Evolutionary conservation across 225 moss, liverwort and hornwort genomes (phyloP).

Genomic region (Sphagnum tenellum): DNA sequence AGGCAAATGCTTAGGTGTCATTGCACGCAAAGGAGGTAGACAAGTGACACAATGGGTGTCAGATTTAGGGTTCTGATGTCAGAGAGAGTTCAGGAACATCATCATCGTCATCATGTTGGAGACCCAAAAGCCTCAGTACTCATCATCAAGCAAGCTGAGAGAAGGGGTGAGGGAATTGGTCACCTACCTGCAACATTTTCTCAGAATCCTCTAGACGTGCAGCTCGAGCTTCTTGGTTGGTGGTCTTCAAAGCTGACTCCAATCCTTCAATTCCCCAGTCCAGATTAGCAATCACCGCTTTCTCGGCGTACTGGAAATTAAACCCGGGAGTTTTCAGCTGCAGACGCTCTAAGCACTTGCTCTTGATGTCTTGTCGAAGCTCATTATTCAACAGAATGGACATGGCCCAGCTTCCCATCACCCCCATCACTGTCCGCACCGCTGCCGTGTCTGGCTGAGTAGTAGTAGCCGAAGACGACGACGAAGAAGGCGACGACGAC

Average conservation of each 20-base stretch:
- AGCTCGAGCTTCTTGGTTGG: slow-evolving; percentile 24
- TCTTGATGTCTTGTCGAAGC: slow-evolving; percentile 1
- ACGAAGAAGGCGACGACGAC: no score
- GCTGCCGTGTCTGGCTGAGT: not conserved
- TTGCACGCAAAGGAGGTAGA: not conserved
- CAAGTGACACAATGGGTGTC: not conserved
- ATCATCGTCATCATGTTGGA: no score
- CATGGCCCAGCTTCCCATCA: slow-evolving; percentile 1
- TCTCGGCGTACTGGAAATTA: slow-evolving; percentile 33
- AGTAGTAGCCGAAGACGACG: not conserved
- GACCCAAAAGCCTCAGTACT: no score
- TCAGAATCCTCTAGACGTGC: slow-evolving; percentile 44
- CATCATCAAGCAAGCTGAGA: no score
- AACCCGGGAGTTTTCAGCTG: slow-evolving; percentile 21
- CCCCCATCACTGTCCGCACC: not conserved
- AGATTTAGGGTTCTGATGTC: not conserved
- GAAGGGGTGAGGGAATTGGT: no score
- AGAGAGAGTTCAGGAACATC: no score
- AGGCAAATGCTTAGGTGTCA: no score
- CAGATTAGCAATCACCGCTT: slow-evolving; percentile 47
- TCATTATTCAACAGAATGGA: slow-evolving; percentile 1
- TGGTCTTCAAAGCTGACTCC: slow-evolving; percentile 31
- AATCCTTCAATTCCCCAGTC: slow-evolving; percentile 55
- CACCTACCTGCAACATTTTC: slow-evolving; percentile 27
- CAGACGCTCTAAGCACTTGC: slow-evolving; percentile 24